Evolutionary conservation across 202 grass and related monocot species (phyloP), one percentile per base, ranked within the genome.

Genomic region (Musa balbisiana): DNA sequence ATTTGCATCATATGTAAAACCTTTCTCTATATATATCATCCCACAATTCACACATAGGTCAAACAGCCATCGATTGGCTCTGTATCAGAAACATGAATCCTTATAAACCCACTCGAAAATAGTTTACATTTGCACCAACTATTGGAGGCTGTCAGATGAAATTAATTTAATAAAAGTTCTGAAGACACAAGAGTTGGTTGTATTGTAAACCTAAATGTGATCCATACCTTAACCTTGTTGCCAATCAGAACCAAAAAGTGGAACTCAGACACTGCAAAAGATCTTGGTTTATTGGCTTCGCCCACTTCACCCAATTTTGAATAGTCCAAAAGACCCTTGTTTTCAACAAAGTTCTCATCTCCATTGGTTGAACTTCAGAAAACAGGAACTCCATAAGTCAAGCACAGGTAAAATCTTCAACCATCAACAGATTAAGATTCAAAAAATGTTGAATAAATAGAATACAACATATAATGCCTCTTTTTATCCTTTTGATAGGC

Each of bases 261-360:
- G 68, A 91, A 98, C 62, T 98, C 94, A 51, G 94, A 93, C 67
- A 98, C 81, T 52, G 87, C 94, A 84, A 98, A 87, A 74, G 94
- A 98, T 62, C 55, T 84, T 53, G 94, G 94, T 75, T 94, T 98
- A 64, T 26, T 76, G 16, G 43, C 80, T 79, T 86, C 74, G 49
- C 73, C 79, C 19, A 11, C 17, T 83, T 92, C 91, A 69, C 85
- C 80, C 80, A 93, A 84, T 83, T 88, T 94, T 82, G 94, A 93
- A 78, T 98, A 98, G 75, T 87, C 87, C 73, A 98, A 89, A 80
- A 98, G 86, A 10, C 94, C 87, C 80, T 98, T 98, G 74, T 98
- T 98, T 86, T 98, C 94, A 52, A 93, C 94, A 83, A 98, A 98
- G 51, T 98, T 98, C 59, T 91, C 94, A 83, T 98, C 94, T 79